Conservation (phyloP, 352 stramenopile genomes). For the Albugo candida region DNA sequence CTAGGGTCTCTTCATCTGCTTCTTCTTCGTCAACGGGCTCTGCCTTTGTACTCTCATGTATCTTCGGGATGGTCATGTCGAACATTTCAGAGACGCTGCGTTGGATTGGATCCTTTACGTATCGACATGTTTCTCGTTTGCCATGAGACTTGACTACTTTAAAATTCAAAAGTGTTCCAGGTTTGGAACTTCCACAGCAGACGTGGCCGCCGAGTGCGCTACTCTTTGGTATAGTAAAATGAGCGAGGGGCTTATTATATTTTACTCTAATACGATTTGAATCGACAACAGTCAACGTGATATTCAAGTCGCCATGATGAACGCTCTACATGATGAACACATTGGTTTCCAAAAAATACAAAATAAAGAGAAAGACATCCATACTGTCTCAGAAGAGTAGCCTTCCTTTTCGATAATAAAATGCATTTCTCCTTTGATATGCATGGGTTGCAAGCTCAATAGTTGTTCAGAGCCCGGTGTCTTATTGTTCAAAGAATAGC, state of each 20-base stretch:
- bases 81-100: no score
- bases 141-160: no score
- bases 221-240: conserved; percentile 27
- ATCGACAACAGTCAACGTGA: conserved; percentile 37
- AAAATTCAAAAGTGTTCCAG: no score
- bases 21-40: no score
- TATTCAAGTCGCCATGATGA: conserved; percentile 17
- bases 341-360: background rate
- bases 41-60: no score
- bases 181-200: conserved; percentile 10
- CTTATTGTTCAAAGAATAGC: conserved; percentile 68
- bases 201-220: conserved; percentile 23
- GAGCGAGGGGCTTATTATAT: conserved; percentile 35
- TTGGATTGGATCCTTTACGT: no score
- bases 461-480: conserved; percentile 26
- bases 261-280: conserved; percentile 54
- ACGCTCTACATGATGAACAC: conserved; percentile 12
- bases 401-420: conserved; percentile 36
- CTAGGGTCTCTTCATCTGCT: no score
- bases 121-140: no score
- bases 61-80: no score
- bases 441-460: conserved; percentile 25
- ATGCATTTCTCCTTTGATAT: conserved; percentile 55
- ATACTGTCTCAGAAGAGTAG: conserved; percentile 19
- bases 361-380: background rate